Base-by-base conservation (phyloP, 441 rosid species). In the Euphorbia corollata region DNA sequence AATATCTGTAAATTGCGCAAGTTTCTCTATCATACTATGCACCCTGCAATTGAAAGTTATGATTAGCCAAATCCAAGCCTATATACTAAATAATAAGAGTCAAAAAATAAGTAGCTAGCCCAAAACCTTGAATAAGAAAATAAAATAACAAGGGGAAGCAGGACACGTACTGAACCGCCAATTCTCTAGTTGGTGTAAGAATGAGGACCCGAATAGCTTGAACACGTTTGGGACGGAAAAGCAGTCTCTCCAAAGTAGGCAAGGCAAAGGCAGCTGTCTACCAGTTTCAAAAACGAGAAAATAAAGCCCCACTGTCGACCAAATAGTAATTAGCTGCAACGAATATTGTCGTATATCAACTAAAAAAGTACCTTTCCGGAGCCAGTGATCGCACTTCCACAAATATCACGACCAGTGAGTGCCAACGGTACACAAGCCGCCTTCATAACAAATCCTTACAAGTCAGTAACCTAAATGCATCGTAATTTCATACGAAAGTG, bases 351-450 rank as follows among this genome's bases (percentile, higher is more conserved):
- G 38, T 60, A 11, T 24, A 10, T 59, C 22, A 51, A 59, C 16
- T 16, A 10, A 8, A 23, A 27, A 39, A 0, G 7, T 72, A 94
- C 99, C 98, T 94, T 91, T 20, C 98, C 98, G 4, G 98, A 94
- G 68, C 99, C 98, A 71, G 99, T 91, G 61, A 94, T 82, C 45
- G 99, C 99, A 73, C 97, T 91, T 8, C 96, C 97, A 73, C 97
- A 94, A 64, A 94, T 92, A 79, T 89, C 98, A 32, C 97, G 96
- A 45, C 99, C 97, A 0, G 83, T 71, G 75, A 94, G 79, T 8
- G 97, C 97, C 66, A 57, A 23, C 7, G 61, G 61, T 57, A 57
- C 12, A 57, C 61, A 91, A 0, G 98, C 97, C 27, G 99, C 93
- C 97, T 91, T 74, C 63, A 64, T 39, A 72, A 58, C 11, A 45